Evolutionary conservation across 2,329 filamentous ascomycete species (phyloP).

Genomic region (Dothistroma septosporum): DNA sequence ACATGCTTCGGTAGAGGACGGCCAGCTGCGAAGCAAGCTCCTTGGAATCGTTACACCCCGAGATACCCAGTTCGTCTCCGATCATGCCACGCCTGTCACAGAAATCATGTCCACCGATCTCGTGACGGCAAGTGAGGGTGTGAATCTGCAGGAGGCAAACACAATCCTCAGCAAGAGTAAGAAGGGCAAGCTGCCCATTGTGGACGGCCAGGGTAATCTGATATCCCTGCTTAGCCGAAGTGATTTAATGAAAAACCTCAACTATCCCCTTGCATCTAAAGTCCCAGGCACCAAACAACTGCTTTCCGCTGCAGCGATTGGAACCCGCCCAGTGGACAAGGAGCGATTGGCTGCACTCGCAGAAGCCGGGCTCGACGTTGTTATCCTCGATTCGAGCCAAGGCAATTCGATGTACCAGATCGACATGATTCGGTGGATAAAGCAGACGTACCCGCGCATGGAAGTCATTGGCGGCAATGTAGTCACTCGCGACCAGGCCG

Average conservation of each 20-base stretch:
- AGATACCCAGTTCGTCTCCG: constrained; percentile 93
- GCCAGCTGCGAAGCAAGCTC: constrained; percentile 90
- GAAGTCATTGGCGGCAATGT: constrained; percentile 99
- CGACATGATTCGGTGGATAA: constrained; percentile 96
- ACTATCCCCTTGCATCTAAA: constrained; percentile 96
- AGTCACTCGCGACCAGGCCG: constrained; percentile 94
- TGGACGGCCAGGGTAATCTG: constrained; percentile 46
- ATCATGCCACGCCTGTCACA: constrained; percentile 67
- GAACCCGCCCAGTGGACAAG: constrained; percentile 92
- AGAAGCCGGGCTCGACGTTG: constrained; percentile 91
- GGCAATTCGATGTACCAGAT: constrained; percentile 99
- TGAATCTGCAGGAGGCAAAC: constrained; percentile 85
- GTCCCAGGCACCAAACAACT: constrained; percentile 96
- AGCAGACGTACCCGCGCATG: constrained; percentile 75
- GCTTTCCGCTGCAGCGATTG: constrained; percentile 90
- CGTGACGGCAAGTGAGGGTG: constrained; percentile 77
- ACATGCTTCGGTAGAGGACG: constrained; percentile 61
- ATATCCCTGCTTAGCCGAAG: constrained; percentile 88
- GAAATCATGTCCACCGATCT: constrained; percentile 95
- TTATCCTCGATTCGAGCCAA: constrained; percentile 92
- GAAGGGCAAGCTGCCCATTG: constrained; percentile 68
- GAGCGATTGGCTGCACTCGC: constrained; percentile 78
- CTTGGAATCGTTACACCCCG: constrained; percentile 96
- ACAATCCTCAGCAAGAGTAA: constrained; percentile 88
- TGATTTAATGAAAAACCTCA: constrained; percentile 96